Percentiles rank a stretch among this genome's conserved stretches.
Conservation (phyloP, 306 rosid species). For the Castanea sativa region DNA sequence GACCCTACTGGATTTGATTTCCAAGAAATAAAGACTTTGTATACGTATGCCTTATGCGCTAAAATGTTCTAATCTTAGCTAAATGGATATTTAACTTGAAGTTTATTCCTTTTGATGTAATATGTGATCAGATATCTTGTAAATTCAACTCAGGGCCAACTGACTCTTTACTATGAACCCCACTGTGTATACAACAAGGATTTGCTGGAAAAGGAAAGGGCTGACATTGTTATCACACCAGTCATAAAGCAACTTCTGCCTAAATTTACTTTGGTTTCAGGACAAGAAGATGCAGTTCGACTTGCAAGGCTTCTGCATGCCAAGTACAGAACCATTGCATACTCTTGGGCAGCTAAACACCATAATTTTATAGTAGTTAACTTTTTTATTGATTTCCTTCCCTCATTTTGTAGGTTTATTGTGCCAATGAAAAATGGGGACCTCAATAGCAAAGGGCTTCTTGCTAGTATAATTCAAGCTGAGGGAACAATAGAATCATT, state of each 20-base stretch:
- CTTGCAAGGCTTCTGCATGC: conserved; percentile 81
- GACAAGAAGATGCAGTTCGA: conserved; percentile 94
- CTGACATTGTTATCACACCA: conserved; percentile 87
- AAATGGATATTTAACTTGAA: conserved; percentile 1
- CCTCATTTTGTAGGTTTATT: conserved; percentile 51
- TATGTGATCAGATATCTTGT: conserved; percentile 63
- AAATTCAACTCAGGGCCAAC: conserved; percentile 52
- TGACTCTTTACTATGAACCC: conserved; percentile 89
- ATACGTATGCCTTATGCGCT: background rate
- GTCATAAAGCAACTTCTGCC: conserved; percentile 89
- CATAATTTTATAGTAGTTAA: background rate
- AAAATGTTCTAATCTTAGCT: conserved; percentile 10
- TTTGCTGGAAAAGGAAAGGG: conserved; percentile 63
- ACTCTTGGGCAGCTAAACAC: background rate
- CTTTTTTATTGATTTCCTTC: conserved; percentile 7
- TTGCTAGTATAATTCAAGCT: conserved; percentile 54
- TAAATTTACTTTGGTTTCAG: conserved; percentile 77
- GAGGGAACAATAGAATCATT: conserved; percentile 86
- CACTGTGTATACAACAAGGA: conserved; percentile 73
- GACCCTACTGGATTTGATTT: background rate
- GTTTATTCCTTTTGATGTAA: conserved; percentile 11
- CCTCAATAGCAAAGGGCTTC: conserved; percentile 78
- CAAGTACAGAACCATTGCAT: conserved; percentile 42
- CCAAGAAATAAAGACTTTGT: background rate
- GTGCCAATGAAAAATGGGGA: conserved; percentile 92